Conservation (phyloP, 768 basidiomycete genomes). For the Rhizopogon sp. region DNA sequence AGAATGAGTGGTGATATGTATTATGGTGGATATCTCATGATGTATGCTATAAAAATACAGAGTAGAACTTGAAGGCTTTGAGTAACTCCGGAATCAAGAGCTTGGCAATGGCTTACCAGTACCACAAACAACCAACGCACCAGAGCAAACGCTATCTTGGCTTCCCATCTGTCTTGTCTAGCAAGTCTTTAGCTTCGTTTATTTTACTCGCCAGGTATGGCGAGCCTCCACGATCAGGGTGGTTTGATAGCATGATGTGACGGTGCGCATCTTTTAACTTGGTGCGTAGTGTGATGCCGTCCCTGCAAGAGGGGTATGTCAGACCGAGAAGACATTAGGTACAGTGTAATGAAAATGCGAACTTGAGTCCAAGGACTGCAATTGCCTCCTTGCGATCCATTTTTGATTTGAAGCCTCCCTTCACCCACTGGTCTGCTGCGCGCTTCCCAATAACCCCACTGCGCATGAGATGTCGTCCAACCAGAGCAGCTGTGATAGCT, state of each 20-base stretch:
- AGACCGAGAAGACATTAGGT: neutral
- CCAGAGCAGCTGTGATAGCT: constrained; percentile 71
- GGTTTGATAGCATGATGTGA: constrained; percentile 96
- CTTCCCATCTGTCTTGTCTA: constrained; percentile 74
- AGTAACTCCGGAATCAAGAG: constrained; percentile 7
- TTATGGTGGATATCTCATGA: constrained; percentile 9
- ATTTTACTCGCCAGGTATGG: constrained; percentile 98
- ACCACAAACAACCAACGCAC: neutral
- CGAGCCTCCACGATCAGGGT: constrained; percentile 97
- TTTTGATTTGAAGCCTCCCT: constrained; percentile 91
- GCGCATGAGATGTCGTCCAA: constrained; percentile 67
- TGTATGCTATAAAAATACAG: constrained; percentile 18
- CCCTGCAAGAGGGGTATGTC: constrained; percentile 43
- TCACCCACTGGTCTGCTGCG: constrained; percentile 78
- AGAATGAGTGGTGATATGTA: constrained; percentile 14
- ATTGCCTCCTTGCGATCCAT: constrained; percentile 97
- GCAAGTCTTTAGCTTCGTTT: constrained; percentile 93
- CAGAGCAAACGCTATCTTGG: constrained; percentile 12
- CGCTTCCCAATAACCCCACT: constrained; percentile 55
- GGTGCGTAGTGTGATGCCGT: constrained; percentile 68
- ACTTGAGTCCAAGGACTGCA: constrained; percentile 90
- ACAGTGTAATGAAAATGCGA: neutral
- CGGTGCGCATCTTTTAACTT: constrained; percentile 94
- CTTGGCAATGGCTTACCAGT: neutral
- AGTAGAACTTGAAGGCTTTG: neutral